Evolutionary conservation across 345 rosid species (phyloP).

Genomic region (Gynandropsis gynandra): DNA sequence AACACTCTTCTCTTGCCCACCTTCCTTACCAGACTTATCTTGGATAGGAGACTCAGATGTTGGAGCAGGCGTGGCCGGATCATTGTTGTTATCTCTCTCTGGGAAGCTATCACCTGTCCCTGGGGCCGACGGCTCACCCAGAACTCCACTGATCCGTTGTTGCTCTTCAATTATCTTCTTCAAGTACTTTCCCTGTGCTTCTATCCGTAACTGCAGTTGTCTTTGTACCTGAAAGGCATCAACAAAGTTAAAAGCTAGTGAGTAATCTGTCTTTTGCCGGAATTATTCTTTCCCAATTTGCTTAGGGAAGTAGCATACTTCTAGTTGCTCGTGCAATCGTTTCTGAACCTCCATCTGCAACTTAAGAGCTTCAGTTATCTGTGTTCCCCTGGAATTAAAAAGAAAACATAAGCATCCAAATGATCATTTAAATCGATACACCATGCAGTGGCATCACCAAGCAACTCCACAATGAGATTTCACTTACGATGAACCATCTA

Average conservation of each 20-base stretch:
- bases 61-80: conserved; percentile 88
- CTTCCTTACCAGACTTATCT: conserved; percentile 59
- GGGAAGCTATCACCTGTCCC: conserved; percentile 29
- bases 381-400: conserved; percentile 71
- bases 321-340: conserved; percentile 93
- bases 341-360: conserved; percentile 98
- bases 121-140: conserved; percentile 49
- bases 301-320: conserved; percentile 40
- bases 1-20: conserved; percentile 57
- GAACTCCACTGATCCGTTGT: conserved; percentile 68
- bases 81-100: conserved; percentile 63
- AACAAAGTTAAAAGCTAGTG: no score
- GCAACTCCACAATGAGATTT: conserved; percentile 10
- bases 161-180: conserved; percentile 99
- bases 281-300: neutral
- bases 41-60: conserved; percentile 69
- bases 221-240: conserved; percentile 73
- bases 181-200: conserved; percentile 94
- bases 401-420: conserved; percentile 4
- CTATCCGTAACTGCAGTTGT: conserved; percentile 92
- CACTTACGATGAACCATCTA: conserved; percentile 95
- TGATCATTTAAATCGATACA: conserved; percentile 17
- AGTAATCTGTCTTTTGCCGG: no score
- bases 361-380: conserved; percentile 97
- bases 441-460: neutral